phyloP scores from a whole-genome alignment of 2,329 filamentous ascomycete genomes.

The Byssochlamys sp. region DNA sequence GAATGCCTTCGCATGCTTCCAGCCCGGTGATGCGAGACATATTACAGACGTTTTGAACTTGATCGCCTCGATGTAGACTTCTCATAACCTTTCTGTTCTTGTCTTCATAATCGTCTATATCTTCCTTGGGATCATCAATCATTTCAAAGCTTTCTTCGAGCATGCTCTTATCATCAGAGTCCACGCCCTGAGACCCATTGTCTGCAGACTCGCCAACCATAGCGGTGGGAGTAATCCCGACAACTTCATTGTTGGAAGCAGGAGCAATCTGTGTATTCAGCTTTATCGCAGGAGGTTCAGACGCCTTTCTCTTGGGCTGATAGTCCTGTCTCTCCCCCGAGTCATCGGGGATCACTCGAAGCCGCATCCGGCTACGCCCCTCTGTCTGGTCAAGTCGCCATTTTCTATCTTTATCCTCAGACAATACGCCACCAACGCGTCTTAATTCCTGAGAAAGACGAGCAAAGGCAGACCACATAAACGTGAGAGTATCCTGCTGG shows the following conservation, averaged over 20 bases:
- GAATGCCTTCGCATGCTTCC: constrained; percentile 83
- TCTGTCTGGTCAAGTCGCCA: constrained; percentile 96
- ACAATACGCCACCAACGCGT: constrained; percentile 72
- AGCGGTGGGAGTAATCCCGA: constrained; percentile 26
- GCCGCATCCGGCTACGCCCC: constrained; percentile 86
- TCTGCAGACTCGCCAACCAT: constrained; percentile 25
- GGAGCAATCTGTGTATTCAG: constrained; percentile 37
- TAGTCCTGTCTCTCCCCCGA: constrained; percentile 61
- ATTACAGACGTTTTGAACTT: constrained; percentile 89
- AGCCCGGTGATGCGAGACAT: constrained; percentile 88
- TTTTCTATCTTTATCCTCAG: constrained; percentile 53
- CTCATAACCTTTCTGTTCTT: constrained; percentile 98
- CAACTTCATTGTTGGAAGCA: constrained; percentile 33
- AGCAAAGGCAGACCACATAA: constrained; percentile 63
- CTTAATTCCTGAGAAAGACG: constrained; percentile 70
- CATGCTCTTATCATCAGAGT: constrained; percentile 30
- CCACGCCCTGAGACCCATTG: constrained; percentile 19
- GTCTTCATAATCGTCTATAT: constrained; percentile 81
- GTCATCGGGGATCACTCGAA: constrained; percentile 73
- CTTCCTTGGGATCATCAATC: constrained; percentile 82
- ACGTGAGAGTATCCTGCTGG: constrained; percentile 78
- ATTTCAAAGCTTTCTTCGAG: constrained; percentile 91
- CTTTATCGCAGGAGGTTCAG: constrained; percentile 39
- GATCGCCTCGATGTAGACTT: constrained; percentile 77
- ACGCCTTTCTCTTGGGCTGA: constrained; percentile 71